Conservation (phyloP, 2,329 filamentous ascomycete species). For the Colletotrichum sp. region DNA sequence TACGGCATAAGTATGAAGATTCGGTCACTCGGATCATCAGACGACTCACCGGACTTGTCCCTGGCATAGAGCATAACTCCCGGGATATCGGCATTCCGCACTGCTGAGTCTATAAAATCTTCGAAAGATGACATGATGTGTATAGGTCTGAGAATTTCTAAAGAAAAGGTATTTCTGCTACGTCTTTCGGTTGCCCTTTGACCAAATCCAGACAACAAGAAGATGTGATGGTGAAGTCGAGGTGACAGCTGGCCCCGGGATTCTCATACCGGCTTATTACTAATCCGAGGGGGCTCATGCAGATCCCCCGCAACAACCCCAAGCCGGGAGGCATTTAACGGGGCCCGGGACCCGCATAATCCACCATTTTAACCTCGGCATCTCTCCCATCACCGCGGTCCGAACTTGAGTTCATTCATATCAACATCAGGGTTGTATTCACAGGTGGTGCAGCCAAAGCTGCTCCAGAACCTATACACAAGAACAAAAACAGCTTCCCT, state of each 20-base stretch:
- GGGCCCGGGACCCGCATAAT: not conserved
- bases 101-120: not conserved
- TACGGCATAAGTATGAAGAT: not conserved
- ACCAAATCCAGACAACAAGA: not conserved
- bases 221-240: not conserved
- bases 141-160: no score
- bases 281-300: not conserved
- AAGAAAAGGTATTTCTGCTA: no score
- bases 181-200: no score
- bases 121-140: constrained; percentile 14
- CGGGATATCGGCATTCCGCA: constrained; percentile 10
- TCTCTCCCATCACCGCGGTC: not conserved
- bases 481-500: not conserved
- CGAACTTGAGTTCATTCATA: accelerated
- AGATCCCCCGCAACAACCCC: not conserved
- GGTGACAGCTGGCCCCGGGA: not conserved
- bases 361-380: not conserved
- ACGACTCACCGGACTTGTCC: constrained; percentile 9
- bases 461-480: not conserved
- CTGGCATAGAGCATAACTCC: constrained; percentile 15
- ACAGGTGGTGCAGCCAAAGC: not conserved
- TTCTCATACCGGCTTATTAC: not conserved
- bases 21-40: not conserved
- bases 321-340: not conserved
- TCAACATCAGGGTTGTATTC: not conserved